Evolutionary conservation across 495 filamentous ascomycete species (phyloP).

Genomic region (Glutinoglossum americanum): DNA sequence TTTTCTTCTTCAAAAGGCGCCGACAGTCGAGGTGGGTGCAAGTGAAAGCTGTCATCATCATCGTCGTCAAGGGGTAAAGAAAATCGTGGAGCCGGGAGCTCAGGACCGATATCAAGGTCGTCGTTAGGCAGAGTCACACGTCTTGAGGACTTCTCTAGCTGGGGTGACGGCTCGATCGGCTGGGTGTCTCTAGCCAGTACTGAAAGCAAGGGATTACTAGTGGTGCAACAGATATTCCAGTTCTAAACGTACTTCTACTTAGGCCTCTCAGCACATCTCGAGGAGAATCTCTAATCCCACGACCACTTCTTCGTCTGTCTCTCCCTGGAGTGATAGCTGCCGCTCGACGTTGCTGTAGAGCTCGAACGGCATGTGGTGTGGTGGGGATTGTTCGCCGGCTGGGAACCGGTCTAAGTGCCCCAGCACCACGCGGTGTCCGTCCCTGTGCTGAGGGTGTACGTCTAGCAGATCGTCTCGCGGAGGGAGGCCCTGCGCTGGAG

Average conservation of each 20-base stretch:
- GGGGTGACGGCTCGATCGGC: constrained; percentile 37
- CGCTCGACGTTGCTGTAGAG: constrained; percentile 48
- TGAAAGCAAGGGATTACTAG: constrained; percentile 2
- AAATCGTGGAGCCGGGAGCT: constrained; percentile 38
- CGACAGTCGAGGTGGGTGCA: constrained; percentile 37
- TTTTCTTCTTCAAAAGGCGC: constrained; percentile 43
- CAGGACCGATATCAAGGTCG: constrained; percentile 41
- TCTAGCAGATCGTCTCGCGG: constrained; percentile 4
- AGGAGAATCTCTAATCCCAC: constrained; percentile 53
- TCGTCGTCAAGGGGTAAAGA: constrained; percentile 44
- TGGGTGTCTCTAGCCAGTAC: constrained; percentile 37
- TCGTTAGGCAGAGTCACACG: constrained; percentile 19
- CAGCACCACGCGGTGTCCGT: constrained; percentile 8
- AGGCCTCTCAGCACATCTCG: constrained; percentile 47
- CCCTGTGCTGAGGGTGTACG: constrained; percentile 9
- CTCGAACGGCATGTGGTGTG: constrained; percentile 54
- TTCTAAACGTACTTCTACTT: constrained; percentile 25
- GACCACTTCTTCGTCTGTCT: constrained; percentile 41
- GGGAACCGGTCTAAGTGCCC: constrained; percentile 9
- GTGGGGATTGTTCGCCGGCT: constrained; percentile 24
- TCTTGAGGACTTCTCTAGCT: constrained; percentile 11
- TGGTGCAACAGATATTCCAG: background rate
- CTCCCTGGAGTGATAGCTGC: constrained; percentile 48
- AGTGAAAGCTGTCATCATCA: constrained; percentile 27
- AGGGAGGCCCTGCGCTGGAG: constrained; percentile 9